These are phyloP conservation scores for Pseudocercospora pini-densiflorae DNA, from an alignment of 2,329 filamentous ascomycete species.

Conservation along the genomic window DNA sequence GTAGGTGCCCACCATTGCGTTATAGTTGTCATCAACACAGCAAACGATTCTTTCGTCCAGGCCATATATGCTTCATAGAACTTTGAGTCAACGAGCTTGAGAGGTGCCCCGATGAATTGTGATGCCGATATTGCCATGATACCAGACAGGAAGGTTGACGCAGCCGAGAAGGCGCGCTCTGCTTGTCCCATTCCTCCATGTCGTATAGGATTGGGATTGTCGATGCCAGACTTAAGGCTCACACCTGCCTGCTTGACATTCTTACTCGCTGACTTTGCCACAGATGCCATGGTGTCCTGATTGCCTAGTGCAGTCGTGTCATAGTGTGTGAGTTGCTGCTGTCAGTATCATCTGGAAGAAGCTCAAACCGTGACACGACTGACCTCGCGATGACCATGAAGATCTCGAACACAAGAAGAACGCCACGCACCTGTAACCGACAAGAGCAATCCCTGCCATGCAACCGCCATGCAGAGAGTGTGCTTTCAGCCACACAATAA, in stretches of 20 bases:
- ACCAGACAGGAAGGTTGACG: slow-evolving; percentile 56
- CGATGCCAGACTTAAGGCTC: slow-evolving; percentile 47
- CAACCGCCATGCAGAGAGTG: slow-evolving; percentile 8
- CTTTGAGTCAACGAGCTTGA: slow-evolving; percentile 76
- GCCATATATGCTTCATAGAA: slow-evolving; percentile 87
- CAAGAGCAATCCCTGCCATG: slow-evolving; percentile 14
- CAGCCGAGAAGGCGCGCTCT: slow-evolving; percentile 55
- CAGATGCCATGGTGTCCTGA: slow-evolving; percentile 10
- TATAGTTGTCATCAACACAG: slow-evolving; percentile 75
- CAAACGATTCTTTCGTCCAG: slow-evolving; percentile 83
- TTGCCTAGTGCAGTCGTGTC: background rate
- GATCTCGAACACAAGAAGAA: slow-evolving; percentile 8
- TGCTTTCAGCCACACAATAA: slow-evolving; percentile 14
- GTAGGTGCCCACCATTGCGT: slow-evolving; percentile 90
- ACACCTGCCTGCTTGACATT: slow-evolving; percentile 44
- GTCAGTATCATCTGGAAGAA: background rate
- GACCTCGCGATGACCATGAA: slow-evolving; percentile 7
- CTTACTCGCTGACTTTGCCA: slow-evolving; percentile 14
- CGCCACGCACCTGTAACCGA: slow-evolving; percentile 8
- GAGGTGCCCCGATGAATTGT: slow-evolving; percentile 74
- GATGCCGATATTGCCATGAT: slow-evolving; percentile 63
- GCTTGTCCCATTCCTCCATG: slow-evolving; percentile 55
- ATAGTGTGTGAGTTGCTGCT: background rate
- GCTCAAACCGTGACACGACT: background rate
- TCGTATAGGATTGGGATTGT: slow-evolving; percentile 44